Base-by-base conservation (phyloP, 2,329 filamentous ascomycete genomes). In the Blastomyces silverae region DNA sequence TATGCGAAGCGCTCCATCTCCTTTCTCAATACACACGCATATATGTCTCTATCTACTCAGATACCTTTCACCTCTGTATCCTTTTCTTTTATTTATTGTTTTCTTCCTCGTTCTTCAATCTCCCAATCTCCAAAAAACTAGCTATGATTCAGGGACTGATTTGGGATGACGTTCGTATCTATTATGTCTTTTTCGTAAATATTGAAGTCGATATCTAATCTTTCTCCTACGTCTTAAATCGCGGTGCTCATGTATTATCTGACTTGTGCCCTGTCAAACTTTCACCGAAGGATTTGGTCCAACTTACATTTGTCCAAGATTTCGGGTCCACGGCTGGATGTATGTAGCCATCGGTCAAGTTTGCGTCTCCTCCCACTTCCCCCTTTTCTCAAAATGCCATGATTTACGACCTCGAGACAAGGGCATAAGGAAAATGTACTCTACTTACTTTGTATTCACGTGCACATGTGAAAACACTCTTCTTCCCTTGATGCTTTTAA, bases 1-100 rank as follows among this genome's bases (percentile, higher is more conserved):
- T 59, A 3, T 59, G 37, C 37, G 44, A 59, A 58, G 56, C 56
- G n/a, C 34, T 37, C 25, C 20, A 13, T 25, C 31, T 44, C 39
- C 3, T 59, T 44, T 44, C n/a, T 44, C 37, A 4, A 1, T 57
- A 22, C 31, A 39, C 8, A 13, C 8, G 10, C 34, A 39, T 31
- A 57, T 39, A 42, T 25, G 17, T 59, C 13, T 59, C 13, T 28
- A 25, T 56, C 34, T n/a, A 11, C 31, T n/a, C n/a, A 22, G 31
- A 37, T 52, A 8, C 5, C n/a, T n/a, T 62, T 61, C 68, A 58
- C 65, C 50, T 60, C 61, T 57, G 28, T 60, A 64, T 48, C 53
- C 57, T 44, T 48, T 55, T 28, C 52, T 57, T 67, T 62, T 50
- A 53, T 57, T 59, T 65, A 10, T 44, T 53, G 17, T 20, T 57